A percentile compares a stretch with the other conserved stretches of the same genome.
phyloP scores from a whole-genome alignment of 2,329 filamentous ascomycete genomes.

The Colletotrichum sp. region DNA sequence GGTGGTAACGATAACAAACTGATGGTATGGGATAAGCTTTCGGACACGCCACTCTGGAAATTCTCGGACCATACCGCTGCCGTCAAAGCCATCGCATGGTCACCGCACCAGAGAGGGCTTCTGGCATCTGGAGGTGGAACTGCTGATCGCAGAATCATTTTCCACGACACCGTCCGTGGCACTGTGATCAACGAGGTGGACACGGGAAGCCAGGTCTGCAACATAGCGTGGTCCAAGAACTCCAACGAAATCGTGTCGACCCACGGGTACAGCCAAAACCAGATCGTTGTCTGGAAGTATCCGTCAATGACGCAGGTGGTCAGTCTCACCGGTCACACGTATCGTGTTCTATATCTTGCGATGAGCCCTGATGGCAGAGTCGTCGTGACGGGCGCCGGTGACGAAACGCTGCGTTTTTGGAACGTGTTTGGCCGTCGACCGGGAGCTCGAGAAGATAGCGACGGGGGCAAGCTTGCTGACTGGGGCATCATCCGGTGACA shows the following conservation, averaged over 20 bases:
- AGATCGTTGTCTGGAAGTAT: conserved; percentile 99
- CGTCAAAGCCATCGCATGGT: conserved; percentile 98
- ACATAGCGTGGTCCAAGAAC: conserved; percentile 95
- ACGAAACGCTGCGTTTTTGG: conserved; percentile 97
- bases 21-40: conserved; percentile 97
- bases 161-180: conserved; percentile 94
- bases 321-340: conserved; percentile 94
- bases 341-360: conserved; percentile 91
- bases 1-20: conserved; percentile 99
- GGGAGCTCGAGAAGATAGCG: conserved; percentile 72
- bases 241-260: conserved; percentile 97
- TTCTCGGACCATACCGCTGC: conserved; percentile 95
- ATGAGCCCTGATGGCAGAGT: conserved; percentile 97
- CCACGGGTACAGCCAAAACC: conserved; percentile 96
- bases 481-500: conserved; percentile 81
- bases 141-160: conserved; percentile 94
- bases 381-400: conserved; percentile 93
- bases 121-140: conserved; percentile 97
- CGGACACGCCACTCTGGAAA: conserved; percentile 90
- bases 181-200: conserved; percentile 85
- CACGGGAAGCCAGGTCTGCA: conserved; percentile 98
- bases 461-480: conserved; percentile 70
- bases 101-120: conserved; percentile 90
- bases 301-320: conserved; percentile 97
- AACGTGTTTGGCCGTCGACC: conserved; percentile 89